Conservation (phyloP, 129 eudicot species). For the Saposhnikovia divaricata region DNA sequence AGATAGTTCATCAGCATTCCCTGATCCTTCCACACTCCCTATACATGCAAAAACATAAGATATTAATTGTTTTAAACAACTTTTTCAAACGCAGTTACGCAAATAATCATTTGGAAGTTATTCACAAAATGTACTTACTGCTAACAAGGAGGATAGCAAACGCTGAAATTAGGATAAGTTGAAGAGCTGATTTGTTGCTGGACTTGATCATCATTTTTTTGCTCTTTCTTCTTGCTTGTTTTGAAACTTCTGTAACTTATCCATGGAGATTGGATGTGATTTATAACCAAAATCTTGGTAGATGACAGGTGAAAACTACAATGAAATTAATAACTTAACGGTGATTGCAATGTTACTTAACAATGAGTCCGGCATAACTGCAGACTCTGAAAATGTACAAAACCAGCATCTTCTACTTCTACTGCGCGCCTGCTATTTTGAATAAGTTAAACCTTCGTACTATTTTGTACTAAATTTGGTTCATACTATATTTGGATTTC, state of each 20-base stretch:
- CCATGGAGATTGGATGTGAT: neutral
- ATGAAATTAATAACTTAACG: neutral
- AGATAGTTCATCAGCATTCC: neutral
- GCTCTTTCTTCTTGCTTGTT: neutral
- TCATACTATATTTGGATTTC: no score
- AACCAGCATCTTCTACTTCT: neutral
- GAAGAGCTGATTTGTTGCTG: neutral
- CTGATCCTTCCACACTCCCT: neutral
- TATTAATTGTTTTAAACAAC: neutral
- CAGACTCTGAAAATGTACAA: neutral
- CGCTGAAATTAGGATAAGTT: neutral
- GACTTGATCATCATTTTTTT: neutral
- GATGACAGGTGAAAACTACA: neutral
- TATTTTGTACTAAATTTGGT: no score
- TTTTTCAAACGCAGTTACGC: neutral
- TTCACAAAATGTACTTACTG: neutral
- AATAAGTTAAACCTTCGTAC: no score
- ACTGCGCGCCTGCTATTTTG: no score
- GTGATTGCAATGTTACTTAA: neutral
- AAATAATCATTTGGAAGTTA: neutral
- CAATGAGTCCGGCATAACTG: neutral
- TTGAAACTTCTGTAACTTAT: neutral
- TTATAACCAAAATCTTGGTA: neutral
- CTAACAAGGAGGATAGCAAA: neutral
- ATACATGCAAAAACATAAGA: neutral